Conservation (phyloP, 2,329 filamentous ascomycete species). For the Penicillium sp. region DNA sequence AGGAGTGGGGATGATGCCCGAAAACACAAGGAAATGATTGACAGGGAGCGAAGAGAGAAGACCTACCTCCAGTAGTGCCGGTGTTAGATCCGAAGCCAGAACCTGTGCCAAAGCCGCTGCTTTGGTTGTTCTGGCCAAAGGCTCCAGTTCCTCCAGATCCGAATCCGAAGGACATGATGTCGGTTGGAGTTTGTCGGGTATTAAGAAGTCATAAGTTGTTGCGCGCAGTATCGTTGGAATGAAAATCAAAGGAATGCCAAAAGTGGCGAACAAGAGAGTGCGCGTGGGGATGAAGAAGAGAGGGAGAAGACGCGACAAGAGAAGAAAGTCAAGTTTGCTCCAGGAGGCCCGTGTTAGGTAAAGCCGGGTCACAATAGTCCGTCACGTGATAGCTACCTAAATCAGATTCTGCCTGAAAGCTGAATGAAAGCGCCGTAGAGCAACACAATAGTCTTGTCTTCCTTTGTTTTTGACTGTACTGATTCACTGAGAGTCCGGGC, state of each 20-base stretch:
- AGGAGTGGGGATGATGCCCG: slow-evolving; percentile 3
- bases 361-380: slow-evolving; percentile 19
- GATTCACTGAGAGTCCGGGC: not conserved
- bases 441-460: not conserved
- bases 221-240: slow-evolving; percentile 4
- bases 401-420: not conserved
- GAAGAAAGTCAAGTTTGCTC: slow-evolving; percentile 23
- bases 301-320: slow-evolving; percentile 27
- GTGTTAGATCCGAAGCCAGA: slow-evolving; percentile 34
- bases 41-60: slow-evolving; percentile 8
- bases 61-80: slow-evolving; percentile 39
- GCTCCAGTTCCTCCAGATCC: slow-evolving; percentile 35
- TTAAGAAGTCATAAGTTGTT: slow-evolving; percentile 32
- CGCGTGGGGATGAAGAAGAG: slow-evolving; percentile 21
- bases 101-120: slow-evolving; percentile 39
- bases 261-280: not conserved
- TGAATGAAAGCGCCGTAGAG: not conserved
- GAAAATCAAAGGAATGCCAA: slow-evolving; percentile 2
- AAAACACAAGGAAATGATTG: slow-evolving; percentile 6
- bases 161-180: slow-evolving; percentile 45
- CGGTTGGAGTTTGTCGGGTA: slow-evolving; percentile 22
- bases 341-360: slow-evolving; percentile 18
- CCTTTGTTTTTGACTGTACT: not conserved
- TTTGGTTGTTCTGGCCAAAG: slow-evolving; percentile 58
- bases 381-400: slow-evolving; percentile 24